phyloP scores from a whole-genome alignment of 2,329 filamentous ascomycete genomes.

The Verticillium dahliae region DNA sequence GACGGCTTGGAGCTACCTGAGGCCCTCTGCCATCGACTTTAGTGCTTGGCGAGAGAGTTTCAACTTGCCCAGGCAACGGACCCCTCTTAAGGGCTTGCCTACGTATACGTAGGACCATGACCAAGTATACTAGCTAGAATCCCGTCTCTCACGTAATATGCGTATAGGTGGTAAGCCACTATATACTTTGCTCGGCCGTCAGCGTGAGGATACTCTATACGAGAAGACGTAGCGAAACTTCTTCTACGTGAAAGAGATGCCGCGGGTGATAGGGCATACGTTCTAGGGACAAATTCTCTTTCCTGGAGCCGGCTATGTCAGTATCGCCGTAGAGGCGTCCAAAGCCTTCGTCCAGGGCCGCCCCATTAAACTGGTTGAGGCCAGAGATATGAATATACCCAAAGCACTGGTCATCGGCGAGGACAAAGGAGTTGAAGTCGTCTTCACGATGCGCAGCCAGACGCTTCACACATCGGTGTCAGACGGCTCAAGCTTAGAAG shows the following conservation, averaged over 20 bases:
- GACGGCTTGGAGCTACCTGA: background rate
- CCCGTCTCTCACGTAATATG: constrained; percentile 19
- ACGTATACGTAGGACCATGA: constrained; percentile 29
- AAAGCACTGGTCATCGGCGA: background rate
- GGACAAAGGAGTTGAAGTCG: background rate
- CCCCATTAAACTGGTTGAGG: background rate
- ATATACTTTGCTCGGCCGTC: constrained; percentile 24
- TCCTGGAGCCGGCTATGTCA: constrained; percentile 34
- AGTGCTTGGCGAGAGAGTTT: background rate
- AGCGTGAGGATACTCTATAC: background rate
- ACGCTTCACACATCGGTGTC: background rate
- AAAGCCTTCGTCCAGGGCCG: background rate
- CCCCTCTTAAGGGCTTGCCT: constrained; percentile 17
- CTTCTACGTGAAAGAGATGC: constrained; percentile 12
- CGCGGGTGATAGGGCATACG: constrained; percentile 31
- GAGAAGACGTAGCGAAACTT: constrained; percentile 14
- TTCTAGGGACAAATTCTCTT: constrained; percentile 31
- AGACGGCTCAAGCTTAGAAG: background rate
- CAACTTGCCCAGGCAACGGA: background rate
- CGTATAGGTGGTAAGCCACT: constrained; percentile 21
- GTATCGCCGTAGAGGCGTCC: background rate
- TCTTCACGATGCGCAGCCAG: background rate
- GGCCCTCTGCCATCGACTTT: constrained; percentile 7
- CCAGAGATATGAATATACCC: background rate
- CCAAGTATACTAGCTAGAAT: constrained; percentile 25